A percentile compares a stretch with the other conserved stretches of the same genome.
Evolutionary conservation across 1,139 yeast species (phyloP).

Genomic region (Arxiozyma heterogenica): DNA sequence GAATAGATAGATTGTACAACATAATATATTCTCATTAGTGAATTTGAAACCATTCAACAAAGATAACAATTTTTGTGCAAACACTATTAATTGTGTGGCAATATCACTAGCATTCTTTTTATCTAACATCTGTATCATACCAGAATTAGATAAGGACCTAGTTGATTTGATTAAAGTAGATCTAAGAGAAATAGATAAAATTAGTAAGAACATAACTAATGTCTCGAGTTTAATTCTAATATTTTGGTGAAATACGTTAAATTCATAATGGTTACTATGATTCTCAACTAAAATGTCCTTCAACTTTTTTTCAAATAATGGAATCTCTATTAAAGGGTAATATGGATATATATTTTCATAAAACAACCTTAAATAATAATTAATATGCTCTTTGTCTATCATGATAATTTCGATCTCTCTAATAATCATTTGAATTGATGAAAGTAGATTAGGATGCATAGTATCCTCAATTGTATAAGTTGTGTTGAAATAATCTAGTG

Average conservation of each 20-base stretch:
- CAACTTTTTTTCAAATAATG: conserved; percentile 13
- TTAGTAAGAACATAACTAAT: conserved; percentile 9
- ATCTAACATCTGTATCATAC: background rate
- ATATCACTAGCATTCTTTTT: conserved; percentile 5
- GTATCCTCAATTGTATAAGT: conserved; percentile 12
- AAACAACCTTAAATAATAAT: conserved; percentile 11
- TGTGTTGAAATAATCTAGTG: conserved; percentile 11
- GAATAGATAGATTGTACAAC: conserved; percentile 14
- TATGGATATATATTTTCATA: conserved; percentile 19
- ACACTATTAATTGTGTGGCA: conserved; percentile 8
- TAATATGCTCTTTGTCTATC: conserved; percentile 7
- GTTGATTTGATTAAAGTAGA: background rate
- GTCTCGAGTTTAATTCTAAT: conserved; percentile 11
- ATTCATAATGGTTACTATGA: conserved; percentile 6
- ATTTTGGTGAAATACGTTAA: conserved; percentile 7
- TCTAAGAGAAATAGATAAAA: conserved; percentile 13
- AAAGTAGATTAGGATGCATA: conserved; percentile 12
- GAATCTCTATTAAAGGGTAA: conserved; percentile 19
- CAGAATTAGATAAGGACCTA: background rate
- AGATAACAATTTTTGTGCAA: conserved; percentile 13
- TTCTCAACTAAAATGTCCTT: conserved; percentile 6
- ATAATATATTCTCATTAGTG: conserved; percentile 14
- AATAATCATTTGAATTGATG: conserved; percentile 8
- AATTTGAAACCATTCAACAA: conserved; percentile 16
- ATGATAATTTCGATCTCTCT: conserved; percentile 11